These are phyloP conservation scores for Ustilago curta DNA, from an alignment of 1,284 basidiomycete species.

Conservation along the genomic window DNA sequence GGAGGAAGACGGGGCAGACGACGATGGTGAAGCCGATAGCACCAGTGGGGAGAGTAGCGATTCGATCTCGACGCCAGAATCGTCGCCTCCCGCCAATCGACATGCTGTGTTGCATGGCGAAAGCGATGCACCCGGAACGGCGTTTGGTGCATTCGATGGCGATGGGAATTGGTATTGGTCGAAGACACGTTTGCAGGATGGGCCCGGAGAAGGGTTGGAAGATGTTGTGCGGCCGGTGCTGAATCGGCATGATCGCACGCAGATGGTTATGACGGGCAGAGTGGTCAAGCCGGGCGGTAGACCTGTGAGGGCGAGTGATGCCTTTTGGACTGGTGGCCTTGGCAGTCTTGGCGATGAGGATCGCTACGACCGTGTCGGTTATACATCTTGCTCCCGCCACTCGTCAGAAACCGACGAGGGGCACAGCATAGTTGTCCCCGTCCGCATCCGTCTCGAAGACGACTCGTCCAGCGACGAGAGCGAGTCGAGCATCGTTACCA, in stretches of 20 bases:
- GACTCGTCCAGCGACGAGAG: constrained; percentile 42
- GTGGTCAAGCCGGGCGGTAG: constrained; percentile 1
- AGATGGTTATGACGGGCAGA: constrained; percentile 25
- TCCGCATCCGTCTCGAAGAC: constrained; percentile 33
- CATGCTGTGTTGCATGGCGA: constrained; percentile 15
- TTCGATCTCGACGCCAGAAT: constrained; percentile 26
- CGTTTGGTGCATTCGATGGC: constrained; percentile 19
- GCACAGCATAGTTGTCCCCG: constrained; percentile 22
- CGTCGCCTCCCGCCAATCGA: constrained; percentile 19
- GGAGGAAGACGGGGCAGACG: neutral
- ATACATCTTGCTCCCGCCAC: constrained; percentile 18
- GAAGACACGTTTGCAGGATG: neutral
- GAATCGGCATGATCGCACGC: constrained; percentile 25
- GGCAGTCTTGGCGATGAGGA: constrained; percentile 5
- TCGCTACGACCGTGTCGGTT: constrained; percentile 23
- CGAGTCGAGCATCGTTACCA: constrained; percentile 18
- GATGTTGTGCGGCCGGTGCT: constrained; percentile 4
- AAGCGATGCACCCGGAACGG: neutral
- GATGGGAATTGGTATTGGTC: constrained; percentile 32
- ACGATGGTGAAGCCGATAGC: constrained; percentile 30
- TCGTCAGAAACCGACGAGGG: neutral
- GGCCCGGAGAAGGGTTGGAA: neutral
- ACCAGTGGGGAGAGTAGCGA: constrained; percentile 30
- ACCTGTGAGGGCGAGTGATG: neutral
- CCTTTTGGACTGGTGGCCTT: constrained; percentile 1